phyloP scores from a whole-genome alignment of 192 early-diverging fungal genomes.

The Coemansia sp. region DNA sequence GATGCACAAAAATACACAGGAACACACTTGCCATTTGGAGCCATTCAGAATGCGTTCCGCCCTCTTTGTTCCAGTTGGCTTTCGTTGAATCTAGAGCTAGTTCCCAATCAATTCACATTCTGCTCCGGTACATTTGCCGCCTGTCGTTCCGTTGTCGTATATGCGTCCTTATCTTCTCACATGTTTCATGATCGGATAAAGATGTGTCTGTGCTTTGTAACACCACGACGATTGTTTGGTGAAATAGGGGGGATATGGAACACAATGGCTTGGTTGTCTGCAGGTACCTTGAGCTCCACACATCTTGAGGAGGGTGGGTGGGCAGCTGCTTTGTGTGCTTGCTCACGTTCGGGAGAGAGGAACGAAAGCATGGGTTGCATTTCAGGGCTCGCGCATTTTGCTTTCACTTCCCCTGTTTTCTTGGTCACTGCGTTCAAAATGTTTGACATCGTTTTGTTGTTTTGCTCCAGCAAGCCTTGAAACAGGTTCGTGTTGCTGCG shows the following conservation, averaged over 20 bases:
- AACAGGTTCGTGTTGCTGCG: neutral
- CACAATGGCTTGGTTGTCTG: neutral
- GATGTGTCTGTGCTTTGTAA: constrained; percentile 1
- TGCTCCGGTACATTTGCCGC: neutral
- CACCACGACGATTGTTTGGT: neutral
- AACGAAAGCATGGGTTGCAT: neutral
- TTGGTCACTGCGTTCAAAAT: neutral
- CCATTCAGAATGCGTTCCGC: too few species aligned
- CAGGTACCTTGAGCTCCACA: neutral
- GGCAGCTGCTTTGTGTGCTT: neutral
- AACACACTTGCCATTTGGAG: too few species aligned
- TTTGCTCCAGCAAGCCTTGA: neutral
- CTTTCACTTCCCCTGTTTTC: neutral
- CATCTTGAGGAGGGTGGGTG: too few species aligned
- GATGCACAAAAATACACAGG: too few species aligned
- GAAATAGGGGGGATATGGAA: neutral
- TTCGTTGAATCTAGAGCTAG: neutral
- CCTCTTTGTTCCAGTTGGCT: neutral
- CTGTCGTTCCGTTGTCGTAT: neutral
- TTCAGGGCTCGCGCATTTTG: neutral
- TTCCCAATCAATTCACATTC: neutral
- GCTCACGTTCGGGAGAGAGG: neutral
- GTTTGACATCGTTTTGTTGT: neutral
- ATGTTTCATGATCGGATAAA: neutral
- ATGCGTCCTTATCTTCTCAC: neutral